These are phyloP conservation scores for Leccinum griseonigrum DNA, from an alignment of 1,284 basidiomycete genomes.

Conservation along the genomic window DNA sequence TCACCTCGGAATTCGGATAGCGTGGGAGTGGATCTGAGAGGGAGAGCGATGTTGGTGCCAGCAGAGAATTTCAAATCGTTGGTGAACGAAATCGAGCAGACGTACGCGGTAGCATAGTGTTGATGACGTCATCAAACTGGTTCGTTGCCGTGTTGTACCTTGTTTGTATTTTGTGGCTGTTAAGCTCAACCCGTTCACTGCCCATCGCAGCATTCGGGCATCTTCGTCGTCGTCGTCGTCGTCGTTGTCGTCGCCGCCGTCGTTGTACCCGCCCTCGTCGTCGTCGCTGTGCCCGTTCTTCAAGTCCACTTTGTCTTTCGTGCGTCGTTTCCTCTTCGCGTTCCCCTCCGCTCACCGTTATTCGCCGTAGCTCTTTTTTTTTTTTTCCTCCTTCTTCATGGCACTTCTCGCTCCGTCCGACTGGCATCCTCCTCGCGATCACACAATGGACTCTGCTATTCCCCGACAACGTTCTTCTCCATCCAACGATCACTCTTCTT, in stretches of 20 bases:
- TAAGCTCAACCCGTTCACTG: conserved; percentile 3
- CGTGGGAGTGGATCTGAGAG: conserved; percentile 80
- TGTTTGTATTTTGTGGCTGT: conserved; percentile 26
- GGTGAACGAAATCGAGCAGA: conserved; percentile 37
- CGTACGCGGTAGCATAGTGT: conserved; percentile 25
- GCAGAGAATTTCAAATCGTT: conserved; percentile 41
- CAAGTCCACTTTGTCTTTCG: not conserved
- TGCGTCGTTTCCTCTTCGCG: not conserved
- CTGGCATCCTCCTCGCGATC: conserved; percentile 64
- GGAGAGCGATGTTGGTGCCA: conserved; percentile 72
- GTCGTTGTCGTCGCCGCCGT: not conserved
- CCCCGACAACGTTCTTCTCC: conserved; percentile 57
- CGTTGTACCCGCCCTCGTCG: not conserved
- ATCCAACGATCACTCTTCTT: conserved; percentile 44
- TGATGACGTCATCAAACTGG: not conserved
- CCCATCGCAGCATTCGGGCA: not conserved
- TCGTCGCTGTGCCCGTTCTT: not conserved
- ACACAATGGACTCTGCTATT: conserved; percentile 50
- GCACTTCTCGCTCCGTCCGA: conserved; percentile 72
- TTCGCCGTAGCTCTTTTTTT: not conserved
- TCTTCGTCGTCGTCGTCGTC: not conserved
- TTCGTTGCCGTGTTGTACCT: conserved; percentile 17
- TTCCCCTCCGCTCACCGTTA: not conserved
- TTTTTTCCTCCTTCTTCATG: conserved; percentile 46
- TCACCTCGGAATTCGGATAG: conserved; percentile 61